Evolutionary conservation across 805 yeast species (phyloP).

Genomic region (Spathaspora sp.): DNA sequence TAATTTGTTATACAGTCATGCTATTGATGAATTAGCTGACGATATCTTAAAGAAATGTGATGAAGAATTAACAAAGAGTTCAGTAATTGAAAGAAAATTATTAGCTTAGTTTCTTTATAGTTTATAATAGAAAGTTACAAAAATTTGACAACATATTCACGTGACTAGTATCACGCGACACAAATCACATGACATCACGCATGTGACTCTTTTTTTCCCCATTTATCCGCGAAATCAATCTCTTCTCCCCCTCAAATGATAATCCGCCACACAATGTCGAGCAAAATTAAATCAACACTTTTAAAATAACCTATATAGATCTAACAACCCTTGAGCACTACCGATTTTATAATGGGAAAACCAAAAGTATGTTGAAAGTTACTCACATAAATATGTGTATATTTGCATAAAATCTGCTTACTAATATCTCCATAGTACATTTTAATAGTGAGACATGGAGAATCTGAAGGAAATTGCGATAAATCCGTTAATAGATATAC

Average conservation of each 20-base stretch:
- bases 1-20: slow-evolving; percentile 62
- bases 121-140: too few species aligned
- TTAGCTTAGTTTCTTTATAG: slow-evolving; percentile 20
- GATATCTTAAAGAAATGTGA: slow-evolving; percentile 71
- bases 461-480: slow-evolving; percentile 86
- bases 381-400: background rate
- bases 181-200: background rate
- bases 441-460: slow-evolving; percentile 85
- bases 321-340: too few species aligned
- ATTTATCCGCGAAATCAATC: background rate
- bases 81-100: slow-evolving; percentile 54
- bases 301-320: background rate
- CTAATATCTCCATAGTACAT: slow-evolving; percentile 46
- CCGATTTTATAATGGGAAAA: slow-evolving; percentile 4
- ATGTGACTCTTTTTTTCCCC: background rate
- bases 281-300: background rate
- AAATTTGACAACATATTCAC: too few species aligned
- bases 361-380: slow-evolving; percentile 5
- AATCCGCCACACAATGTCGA: background rate
- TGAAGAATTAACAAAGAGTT: slow-evolving; percentile 59
- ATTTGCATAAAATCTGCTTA: background rate
- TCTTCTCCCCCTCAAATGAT: background rate
- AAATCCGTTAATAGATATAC: slow-evolving; percentile 72
- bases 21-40: slow-evolving; percentile 65
- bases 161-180: background rate